Percentiles rank a stretch among this genome's conserved stretches.
These are phyloP conservation scores for Phaeosphaeria sp. DNA, from an alignment of 2,329 filamentous ascomycete genomes.

Conservation along the genomic window DNA sequence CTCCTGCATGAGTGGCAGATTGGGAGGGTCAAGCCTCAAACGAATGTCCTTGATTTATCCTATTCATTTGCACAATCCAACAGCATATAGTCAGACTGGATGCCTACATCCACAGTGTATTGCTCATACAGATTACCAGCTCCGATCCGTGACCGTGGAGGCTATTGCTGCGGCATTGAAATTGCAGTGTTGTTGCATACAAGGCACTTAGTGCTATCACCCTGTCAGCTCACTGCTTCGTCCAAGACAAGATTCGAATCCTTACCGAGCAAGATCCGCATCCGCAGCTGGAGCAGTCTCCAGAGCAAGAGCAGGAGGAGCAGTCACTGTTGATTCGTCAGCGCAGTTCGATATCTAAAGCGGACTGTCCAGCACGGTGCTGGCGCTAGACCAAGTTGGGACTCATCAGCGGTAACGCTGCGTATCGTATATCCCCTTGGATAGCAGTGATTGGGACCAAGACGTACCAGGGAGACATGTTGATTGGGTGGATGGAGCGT, in stretches of 20 bases:
- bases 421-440: neutral
- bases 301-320: constrained; percentile 22
- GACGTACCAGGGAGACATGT: constrained; percentile 27
- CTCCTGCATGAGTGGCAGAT: too few species aligned
- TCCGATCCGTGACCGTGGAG: neutral
- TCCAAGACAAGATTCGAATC: neutral
- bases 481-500: constrained; percentile 8
- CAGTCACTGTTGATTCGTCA: constrained; percentile 6
- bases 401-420: neutral
- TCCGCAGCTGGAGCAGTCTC: constrained; percentile 35
- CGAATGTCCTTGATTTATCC: neutral
- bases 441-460: neutral
- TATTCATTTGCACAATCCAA: neutral
- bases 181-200: neutral
- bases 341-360: neutral
- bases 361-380: constrained; percentile 14
- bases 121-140: neutral
- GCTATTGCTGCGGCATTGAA: neutral
- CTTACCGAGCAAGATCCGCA: constrained; percentile 31
- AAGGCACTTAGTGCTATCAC: constrained; percentile 9
- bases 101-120: neutral
- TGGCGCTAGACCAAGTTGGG: constrained; percentile 8
- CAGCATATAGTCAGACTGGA: neutral
- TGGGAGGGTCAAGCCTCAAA: neutral
- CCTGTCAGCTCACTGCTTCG: neutral